phyloP scores from a whole-genome alignment of 371 early-diverging fungal genomes.

The Cokeromyces recurvatus region DNA sequence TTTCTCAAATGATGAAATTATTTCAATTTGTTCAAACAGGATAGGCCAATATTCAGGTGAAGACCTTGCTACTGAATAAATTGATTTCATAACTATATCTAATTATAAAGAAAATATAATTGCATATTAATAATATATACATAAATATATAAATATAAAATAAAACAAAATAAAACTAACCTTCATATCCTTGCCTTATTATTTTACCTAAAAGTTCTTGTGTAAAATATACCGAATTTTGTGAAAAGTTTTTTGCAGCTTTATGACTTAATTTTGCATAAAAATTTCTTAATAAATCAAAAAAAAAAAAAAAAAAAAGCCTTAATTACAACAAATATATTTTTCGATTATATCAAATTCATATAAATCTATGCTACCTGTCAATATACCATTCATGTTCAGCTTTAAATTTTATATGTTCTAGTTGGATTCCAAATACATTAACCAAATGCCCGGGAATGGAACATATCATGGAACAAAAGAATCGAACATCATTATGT shows the following conservation, averaged over 20 bases:
- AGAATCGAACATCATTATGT: conserved; percentile 7
- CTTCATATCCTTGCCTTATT: conserved; percentile 27
- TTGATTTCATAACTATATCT: conserved; percentile 16
- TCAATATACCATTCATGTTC: conserved; percentile 16
- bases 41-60: neutral
- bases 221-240: conserved; percentile 1
- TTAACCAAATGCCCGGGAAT: conserved; percentile 28
- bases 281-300: conserved; percentile 6
- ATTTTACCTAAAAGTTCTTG: conserved; percentile 26
- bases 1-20: conserved; percentile 4
- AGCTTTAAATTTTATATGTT: neutral
- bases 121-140: too few species aligned
- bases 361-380: conserved; percentile 3
- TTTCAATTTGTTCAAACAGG: conserved; percentile 1
- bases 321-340: neutral
- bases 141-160: neutral
- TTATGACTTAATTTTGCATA: conserved; percentile 8
- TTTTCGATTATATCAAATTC: too few species aligned
- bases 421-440: conserved; percentile 16
- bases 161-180: conserved; percentile 3
- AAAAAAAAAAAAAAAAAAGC: too few species aligned
- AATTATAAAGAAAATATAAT: too few species aligned
- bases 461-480: conserved; percentile 28
- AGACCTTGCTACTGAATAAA: conserved; percentile 12
- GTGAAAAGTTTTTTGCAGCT: conserved; percentile 4